Conservation (phyloP, 1,284 basidiomycete genomes). For the Paramarasmius palmivorus region DNA sequence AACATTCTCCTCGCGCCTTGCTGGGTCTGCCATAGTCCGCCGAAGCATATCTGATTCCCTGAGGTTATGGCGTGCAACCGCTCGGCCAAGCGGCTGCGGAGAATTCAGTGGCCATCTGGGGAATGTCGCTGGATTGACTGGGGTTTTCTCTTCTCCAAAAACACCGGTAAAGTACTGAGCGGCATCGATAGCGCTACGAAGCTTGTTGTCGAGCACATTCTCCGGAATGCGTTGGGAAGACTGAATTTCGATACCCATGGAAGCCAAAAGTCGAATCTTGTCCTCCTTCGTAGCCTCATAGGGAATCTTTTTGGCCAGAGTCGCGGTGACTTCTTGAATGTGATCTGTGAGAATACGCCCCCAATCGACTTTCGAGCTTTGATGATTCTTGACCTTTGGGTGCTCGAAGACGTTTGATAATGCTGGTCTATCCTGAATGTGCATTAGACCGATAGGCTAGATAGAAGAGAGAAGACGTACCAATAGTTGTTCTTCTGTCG, state of each 20-base stretch:
- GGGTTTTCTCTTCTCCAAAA: neutral
- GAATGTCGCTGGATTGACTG: neutral
- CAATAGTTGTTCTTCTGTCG: neutral
- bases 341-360: neutral
- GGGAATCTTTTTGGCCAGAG: neutral
- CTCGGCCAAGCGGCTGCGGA: neutral
- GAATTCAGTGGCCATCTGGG: neutral
- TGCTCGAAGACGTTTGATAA: no score
- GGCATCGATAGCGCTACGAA: slow-evolving; percentile 10
- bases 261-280: slow-evolving; percentile 3
- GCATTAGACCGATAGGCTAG: no score
- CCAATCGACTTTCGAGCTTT: no score
- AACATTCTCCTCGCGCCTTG: neutral
- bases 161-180: slow-evolving; percentile 4
- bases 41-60: neutral
- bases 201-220: slow-evolving; percentile 7
- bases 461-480: no score
- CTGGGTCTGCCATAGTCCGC: neutral
- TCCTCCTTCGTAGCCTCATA: slow-evolving; percentile 4
- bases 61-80: neutral
- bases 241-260: slow-evolving; percentile 12
- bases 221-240: slow-evolving; percentile 10
- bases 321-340: neutral
- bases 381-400: no score
- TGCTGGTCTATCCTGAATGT: no score